phyloP scores from a whole-genome alignment of 805 yeast genomes.

The Kodamaea hsintzibuensis region DNA sequence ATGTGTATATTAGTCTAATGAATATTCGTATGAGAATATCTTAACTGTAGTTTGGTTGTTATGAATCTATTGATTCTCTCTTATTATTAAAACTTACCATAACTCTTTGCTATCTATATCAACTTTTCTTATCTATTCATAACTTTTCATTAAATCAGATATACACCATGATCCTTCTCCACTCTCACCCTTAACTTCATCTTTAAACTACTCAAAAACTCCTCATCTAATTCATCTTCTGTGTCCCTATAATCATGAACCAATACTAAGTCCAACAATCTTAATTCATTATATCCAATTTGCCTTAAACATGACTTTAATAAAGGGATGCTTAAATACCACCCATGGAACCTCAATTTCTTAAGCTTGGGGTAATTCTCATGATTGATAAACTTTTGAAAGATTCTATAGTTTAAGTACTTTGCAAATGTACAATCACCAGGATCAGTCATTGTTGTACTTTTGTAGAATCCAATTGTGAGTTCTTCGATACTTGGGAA shows the following conservation, averaged over 20 bases:
- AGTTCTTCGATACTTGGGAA: constrained; percentile 16
- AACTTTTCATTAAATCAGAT: neutral
- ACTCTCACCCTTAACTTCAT: constrained; percentile 8
- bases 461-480: constrained; percentile 16
- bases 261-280: constrained; percentile 11
- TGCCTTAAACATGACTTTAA: neutral
- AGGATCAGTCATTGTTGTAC: constrained; percentile 11
- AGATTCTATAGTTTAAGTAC: constrained; percentile 12
- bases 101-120: no score
- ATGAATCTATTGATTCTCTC: no score
- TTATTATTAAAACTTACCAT: no score
- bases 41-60: no score
- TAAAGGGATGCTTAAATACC: constrained; percentile 19
- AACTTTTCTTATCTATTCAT: no score
- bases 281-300: constrained; percentile 8
- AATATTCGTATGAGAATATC: constrained; percentile 15
- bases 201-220: neutral
- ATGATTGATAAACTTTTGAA: constrained; percentile 12
- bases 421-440: constrained; percentile 12
- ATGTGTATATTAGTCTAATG: constrained; percentile 18
- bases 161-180: constrained; percentile 3
- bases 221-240: constrained; percentile 8
- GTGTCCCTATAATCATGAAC: constrained; percentile 10
- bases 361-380: constrained; percentile 18
- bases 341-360: constrained; percentile 21